Evolutionary conservation across 495 filamentous ascomycete genomes (phyloP).

Genomic region (Neurospora tetraspora): DNA sequence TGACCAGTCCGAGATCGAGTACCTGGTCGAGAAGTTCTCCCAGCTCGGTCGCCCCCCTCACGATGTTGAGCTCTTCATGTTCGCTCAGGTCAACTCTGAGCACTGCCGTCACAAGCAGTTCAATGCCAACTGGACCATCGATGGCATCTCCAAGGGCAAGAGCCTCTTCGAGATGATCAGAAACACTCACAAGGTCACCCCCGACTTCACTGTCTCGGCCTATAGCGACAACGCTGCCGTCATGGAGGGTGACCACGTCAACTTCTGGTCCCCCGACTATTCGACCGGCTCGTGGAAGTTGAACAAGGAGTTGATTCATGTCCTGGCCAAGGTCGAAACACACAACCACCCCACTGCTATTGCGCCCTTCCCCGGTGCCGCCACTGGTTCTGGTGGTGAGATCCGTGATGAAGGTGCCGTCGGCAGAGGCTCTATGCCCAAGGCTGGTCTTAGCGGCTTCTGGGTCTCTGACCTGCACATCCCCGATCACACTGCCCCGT

Average conservation of each 20-base stretch:
- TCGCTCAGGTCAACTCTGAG: slow-evolving; percentile 89
- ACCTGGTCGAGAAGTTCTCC: slow-evolving; percentile 75
- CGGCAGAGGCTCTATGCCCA: slow-evolving; percentile 82
- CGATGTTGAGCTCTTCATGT: slow-evolving; percentile 98
- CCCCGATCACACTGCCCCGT: slow-evolving; percentile 67
- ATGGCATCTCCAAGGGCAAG: slow-evolving; percentile 65
- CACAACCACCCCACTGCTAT: slow-evolving; percentile 98
- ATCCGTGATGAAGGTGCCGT: slow-evolving; percentile 93
- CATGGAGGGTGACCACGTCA: slow-evolving; percentile 61
- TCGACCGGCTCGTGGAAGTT: slow-evolving; percentile 79
- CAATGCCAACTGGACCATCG: slow-evolving; percentile 96
- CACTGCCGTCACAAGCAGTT: slow-evolving; percentile 75
- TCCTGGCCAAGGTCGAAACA: slow-evolving; percentile 91
- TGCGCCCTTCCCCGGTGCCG: slow-evolving; percentile 73
- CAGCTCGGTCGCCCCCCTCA: slow-evolving; percentile 64
- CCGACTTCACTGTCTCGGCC: slow-evolving; percentile 75
- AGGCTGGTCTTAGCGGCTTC: slow-evolving; percentile 86
- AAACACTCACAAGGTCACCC: slow-evolving; percentile 76
- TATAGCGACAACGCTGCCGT: slow-evolving; percentile 98
- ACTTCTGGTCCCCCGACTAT: slow-evolving; percentile 77
- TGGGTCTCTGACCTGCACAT: slow-evolving; percentile 90
- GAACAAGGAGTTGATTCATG: slow-evolving; percentile 79
- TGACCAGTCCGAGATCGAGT: slow-evolving; percentile 85
- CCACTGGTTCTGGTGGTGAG: slow-evolving; percentile 91
- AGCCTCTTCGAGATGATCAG: slow-evolving; percentile 92